A percentile compares a stretch with the other conserved stretches of the same genome.
phyloP scores from a whole-genome alignment of 2,329 filamentous ascomycete species.

The Aspergillus udagawae region DNA sequence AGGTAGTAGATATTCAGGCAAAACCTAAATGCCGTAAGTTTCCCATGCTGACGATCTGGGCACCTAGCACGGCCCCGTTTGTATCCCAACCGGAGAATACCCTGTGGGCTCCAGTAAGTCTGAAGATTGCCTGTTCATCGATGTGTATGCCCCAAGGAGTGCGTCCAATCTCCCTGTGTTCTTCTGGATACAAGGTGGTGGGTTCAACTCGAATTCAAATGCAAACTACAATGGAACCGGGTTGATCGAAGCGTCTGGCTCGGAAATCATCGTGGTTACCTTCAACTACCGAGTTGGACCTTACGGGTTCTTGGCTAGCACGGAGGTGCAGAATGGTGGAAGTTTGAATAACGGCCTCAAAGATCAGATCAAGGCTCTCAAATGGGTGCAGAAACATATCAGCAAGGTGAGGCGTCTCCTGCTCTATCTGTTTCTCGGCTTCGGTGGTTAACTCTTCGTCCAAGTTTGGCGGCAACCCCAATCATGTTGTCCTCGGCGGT shows the following conservation, averaged over 20 bases:
- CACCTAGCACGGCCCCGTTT: slow-evolving; percentile 45
- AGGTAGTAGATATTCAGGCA: slow-evolving; percentile 42
- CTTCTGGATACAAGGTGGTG: slow-evolving; percentile 59
- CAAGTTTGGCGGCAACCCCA: slow-evolving; percentile 65
- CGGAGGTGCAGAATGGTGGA: slow-evolving; percentile 48
- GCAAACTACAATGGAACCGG: slow-evolving; percentile 58
- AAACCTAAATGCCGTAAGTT: background rate
- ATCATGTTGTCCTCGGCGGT: slow-evolving; percentile 65
- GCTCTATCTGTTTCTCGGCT: background rate
- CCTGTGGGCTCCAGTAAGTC: slow-evolving; percentile 53
- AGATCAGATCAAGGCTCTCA: slow-evolving; percentile 64
- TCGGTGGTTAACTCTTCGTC: slow-evolving; percentile 8
- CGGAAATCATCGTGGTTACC: slow-evolving; percentile 64
- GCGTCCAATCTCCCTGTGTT: slow-evolving; percentile 60
- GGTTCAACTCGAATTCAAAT: slow-evolving; percentile 58
- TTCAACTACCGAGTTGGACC: slow-evolving; percentile 74
- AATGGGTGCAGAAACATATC: slow-evolving; percentile 68
- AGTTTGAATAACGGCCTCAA: slow-evolving; percentile 65
- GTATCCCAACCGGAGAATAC: slow-evolving; percentile 64
- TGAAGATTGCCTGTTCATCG: slow-evolving; percentile 42
- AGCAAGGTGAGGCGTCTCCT: slow-evolving; percentile 30
- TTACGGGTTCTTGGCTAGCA: slow-evolving; percentile 66
- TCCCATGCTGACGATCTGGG: slow-evolving; percentile 6
- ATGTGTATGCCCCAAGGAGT: slow-evolving; percentile 37
- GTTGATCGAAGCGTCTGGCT: slow-evolving; percentile 55